A percentile compares a stretch with the other conserved stretches of the same genome.
Conservation (phyloP, 2,329 filamentous ascomycete species). For the Saccharata proteae region DNA sequence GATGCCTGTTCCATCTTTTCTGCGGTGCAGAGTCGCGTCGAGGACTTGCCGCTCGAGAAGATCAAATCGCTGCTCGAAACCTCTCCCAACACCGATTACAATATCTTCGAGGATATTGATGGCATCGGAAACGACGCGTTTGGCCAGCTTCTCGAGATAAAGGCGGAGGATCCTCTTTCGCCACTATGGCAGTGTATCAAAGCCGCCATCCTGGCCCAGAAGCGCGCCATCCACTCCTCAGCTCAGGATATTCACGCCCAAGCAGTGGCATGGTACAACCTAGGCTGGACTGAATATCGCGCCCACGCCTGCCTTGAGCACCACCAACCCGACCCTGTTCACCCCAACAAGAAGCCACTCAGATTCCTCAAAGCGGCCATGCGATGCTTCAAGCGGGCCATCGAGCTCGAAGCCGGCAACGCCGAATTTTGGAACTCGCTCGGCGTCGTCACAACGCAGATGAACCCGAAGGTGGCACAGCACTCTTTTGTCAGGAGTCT, state of each 20-base stretch:
- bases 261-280: slow-evolving; percentile 92
- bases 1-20: slow-evolving; percentile 82
- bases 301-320: slow-evolving; percentile 57
- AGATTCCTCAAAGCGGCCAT: slow-evolving; percentile 67
- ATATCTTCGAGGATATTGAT: slow-evolving; percentile 58
- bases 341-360: slow-evolving; percentile 37
- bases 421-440: slow-evolving; percentile 95
- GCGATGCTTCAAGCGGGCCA: slow-evolving; percentile 85
- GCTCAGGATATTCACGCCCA: slow-evolving; percentile 71
- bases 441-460: slow-evolving; percentile 74
- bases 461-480: slow-evolving; percentile 80
- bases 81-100: slow-evolving; percentile 43
- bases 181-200: slow-evolving; percentile 48
- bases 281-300: slow-evolving; percentile 85
- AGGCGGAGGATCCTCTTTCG: slow-evolving; percentile 4
- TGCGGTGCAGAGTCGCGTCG: slow-evolving; percentile 56
- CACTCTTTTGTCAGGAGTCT: slow-evolving; percentile 87
- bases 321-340: slow-evolving; percentile 19
- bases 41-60: slow-evolving; percentile 48
- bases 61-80: slow-evolving; percentile 48
- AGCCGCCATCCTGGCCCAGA: slow-evolving; percentile 72
- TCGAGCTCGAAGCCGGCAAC: slow-evolving; percentile 89
- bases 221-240: slow-evolving; percentile 66
- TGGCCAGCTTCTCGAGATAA: slow-evolving; percentile 12
- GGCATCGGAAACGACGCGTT: slow-evolving; percentile 38